phyloP scores from a whole-genome alignment of 2,329 filamentous ascomycete species.

The Aureobasidium pullulans region DNA sequence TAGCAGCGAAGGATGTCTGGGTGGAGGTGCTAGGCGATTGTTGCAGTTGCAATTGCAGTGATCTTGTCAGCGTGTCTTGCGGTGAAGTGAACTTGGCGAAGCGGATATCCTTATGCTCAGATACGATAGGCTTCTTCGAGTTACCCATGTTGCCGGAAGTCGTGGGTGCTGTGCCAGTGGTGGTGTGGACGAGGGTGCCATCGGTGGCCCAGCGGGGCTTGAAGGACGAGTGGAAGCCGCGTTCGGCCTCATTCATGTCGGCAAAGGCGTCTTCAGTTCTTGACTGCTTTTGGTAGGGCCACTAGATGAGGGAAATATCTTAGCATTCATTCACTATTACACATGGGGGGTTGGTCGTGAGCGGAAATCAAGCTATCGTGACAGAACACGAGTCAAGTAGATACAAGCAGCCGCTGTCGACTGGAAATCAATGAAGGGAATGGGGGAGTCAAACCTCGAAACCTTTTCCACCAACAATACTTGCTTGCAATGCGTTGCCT shows the following conservation, averaged over 20 bases:
- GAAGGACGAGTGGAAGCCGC: slow-evolving; percentile 62
- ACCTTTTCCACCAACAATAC: slow-evolving; percentile 51
- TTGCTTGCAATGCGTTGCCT: slow-evolving; percentile 41
- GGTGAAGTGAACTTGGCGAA: slow-evolving; percentile 55
- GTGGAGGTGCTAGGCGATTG: slow-evolving; percentile 20
- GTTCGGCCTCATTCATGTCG: slow-evolving; percentile 57
- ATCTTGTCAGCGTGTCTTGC: slow-evolving; percentile 20
- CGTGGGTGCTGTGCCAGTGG: slow-evolving; percentile 33
- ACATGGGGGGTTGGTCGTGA: slow-evolving; percentile 7
- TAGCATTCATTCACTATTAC: slow-evolving; percentile 33
- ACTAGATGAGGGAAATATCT: slow-evolving; percentile 49
- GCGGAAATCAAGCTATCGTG: neutral
- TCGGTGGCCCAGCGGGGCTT: slow-evolving; percentile 74
- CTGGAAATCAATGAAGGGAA: slow-evolving; percentile 15
- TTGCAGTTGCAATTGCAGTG: slow-evolving; percentile 49
- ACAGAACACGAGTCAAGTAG: neutral
- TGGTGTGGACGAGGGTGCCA: slow-evolving; percentile 62
- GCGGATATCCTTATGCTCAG: slow-evolving; percentile 56
- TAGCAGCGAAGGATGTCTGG: slow-evolving; percentile 36
- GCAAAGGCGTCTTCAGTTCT: slow-evolving; percentile 60
- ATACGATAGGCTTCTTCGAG: slow-evolving; percentile 52
- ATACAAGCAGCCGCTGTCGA: neutral
- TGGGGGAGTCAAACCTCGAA: slow-evolving; percentile 78
- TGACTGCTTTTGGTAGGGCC: slow-evolving; percentile 74
- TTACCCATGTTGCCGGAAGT: slow-evolving; percentile 46